Percentiles rank a stretch among this genome's conserved stretches.
Evolutionary conservation across 2,329 filamentous ascomycete genomes (phyloP).

Genomic region (Alternaria solani): DNA sequence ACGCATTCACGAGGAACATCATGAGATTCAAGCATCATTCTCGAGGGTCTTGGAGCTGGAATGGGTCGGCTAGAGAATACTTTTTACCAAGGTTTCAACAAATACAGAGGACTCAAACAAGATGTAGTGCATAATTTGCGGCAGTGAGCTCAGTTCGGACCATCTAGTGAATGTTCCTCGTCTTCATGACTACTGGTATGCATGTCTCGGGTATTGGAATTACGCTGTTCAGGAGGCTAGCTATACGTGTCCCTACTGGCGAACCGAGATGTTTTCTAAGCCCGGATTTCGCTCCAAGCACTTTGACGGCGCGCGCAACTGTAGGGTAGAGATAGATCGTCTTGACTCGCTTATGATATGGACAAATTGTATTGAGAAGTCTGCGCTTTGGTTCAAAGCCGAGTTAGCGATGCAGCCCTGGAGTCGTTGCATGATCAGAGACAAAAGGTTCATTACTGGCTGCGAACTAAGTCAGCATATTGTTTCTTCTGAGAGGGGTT

Average conservation of each 20-base stretch:
- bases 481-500: not conserved
- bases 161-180: not conserved
- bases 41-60: not conserved
- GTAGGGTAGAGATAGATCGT: not conserved
- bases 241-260: constrained; percentile 12
- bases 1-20: not conserved
- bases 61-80: not conserved
- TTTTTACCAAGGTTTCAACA: not conserved
- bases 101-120: not conserved
- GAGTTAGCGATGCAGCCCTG: not conserved
- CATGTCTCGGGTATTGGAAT: not conserved
- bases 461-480: not conserved
- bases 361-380: not conserved
- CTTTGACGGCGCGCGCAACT: not conserved
- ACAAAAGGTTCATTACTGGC: not conserved
- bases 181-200: not conserved
- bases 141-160: not conserved
- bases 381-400: not conserved
- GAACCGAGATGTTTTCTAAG: constrained; percentile 10
- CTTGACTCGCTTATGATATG: not conserved
- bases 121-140: not conserved
- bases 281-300: not conserved
- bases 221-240: not conserved
- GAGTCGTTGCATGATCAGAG: not conserved
- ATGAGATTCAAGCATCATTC: not conserved